Base-by-base conservation (phyloP, 352 stramenopile species). In the Globisporangium alternatum region DNA sequence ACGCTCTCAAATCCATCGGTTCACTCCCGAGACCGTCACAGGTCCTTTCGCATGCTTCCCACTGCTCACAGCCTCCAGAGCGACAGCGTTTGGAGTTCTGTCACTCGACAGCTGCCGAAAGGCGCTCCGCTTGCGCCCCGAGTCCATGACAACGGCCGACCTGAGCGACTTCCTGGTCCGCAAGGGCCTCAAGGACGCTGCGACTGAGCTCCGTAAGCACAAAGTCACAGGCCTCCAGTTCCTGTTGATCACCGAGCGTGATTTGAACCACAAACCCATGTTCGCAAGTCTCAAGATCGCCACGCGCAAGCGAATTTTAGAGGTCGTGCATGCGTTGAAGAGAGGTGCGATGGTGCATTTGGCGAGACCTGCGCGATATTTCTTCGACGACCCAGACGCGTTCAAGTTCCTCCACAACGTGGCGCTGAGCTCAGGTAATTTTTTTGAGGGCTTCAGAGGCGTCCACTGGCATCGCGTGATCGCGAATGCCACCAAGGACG, bases 21-120 rank as follows among this genome's bases (percentile, higher is more conserved):
- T 83, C n/a, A 33, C 37, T 2, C 12, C 56, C 0, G 64, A 66
- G 5, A 56, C 65, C 0, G 41, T 61, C 25, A 79, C 78, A 0
- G 83, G 80, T 0, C 74, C 83, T 5, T 86, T 90, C 21, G 71
- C 71, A 19, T 90, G 80, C 58, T 81, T 89, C 21, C 80, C 83
- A 2, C 60, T 91, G 37, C 35, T 79, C 7, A 47, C 31, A 15
- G 17, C 17, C 9, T 47, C 45, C 13, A 56, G n/a, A 5, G 37
- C 35, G 0, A 17, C 30, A 2, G 70, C 58, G 0, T 80, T 91
- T 48, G 85, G 85, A 2, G 69, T 92, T 10, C 35, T 94, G 0
- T 75, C 77, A 5, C 56, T 90, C 6, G 85, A 94, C 60, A 58
- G 78, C 1, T 90, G 77, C 54, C 75, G 83, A 0, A 78, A 79